phyloP scores from a whole-genome alignment of 2,329 filamentous ascomycete species.

The Pseudogymnoascus sp. region DNA sequence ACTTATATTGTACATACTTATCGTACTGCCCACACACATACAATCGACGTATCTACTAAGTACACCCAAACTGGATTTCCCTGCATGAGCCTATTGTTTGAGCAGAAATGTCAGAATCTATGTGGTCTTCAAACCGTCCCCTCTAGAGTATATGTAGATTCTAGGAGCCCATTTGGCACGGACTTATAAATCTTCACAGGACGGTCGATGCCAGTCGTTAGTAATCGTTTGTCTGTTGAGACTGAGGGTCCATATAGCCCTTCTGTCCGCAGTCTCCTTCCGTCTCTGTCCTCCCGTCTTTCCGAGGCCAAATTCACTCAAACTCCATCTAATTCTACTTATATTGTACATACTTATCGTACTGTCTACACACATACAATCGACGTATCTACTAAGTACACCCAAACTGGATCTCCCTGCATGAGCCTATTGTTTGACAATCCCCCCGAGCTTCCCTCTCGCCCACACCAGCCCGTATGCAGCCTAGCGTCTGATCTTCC shows the following conservation, averaged over 20 bases:
- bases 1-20: background rate
- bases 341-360: background rate
- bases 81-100: conserved; percentile 8
- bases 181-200: background rate
- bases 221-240: background rate
- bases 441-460: background rate
- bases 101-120: no score
- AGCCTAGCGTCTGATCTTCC: background rate
- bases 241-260: background rate
- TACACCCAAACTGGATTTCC: background rate
- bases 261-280: background rate
- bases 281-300: background rate
- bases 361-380: background rate
- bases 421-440: conserved; percentile 8
- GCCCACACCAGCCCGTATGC: background rate
- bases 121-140: background rate
- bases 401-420: background rate
- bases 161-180: background rate
- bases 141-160: background rate
- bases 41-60: background rate
- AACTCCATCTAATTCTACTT: background rate
- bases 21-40: background rate
- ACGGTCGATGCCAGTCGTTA: background rate
- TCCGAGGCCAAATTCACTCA: background rate
- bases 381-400: background rate